Evolutionary conservation across 1,284 basidiomycete species (phyloP).

Genomic region (Leucoagaricus sp.): DNA sequence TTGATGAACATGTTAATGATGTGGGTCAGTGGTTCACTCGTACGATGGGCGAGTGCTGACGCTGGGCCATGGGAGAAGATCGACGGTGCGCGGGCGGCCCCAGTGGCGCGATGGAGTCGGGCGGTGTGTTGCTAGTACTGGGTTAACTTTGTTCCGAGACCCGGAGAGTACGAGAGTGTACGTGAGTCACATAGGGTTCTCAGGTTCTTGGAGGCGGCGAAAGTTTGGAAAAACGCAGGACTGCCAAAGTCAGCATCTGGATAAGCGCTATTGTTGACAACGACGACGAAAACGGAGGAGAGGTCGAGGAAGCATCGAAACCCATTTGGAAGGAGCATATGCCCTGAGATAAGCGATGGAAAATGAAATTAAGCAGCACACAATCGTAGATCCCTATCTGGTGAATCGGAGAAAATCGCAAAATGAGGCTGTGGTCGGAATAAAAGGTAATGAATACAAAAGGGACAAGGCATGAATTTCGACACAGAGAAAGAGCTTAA

Average conservation of each 20-base stretch:
- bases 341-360: slow-evolving; percentile 7
- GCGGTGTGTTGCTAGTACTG: neutral
- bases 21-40: neutral
- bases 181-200: neutral
- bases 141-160: slow-evolving; percentile 4
- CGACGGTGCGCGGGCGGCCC: neutral
- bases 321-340: neutral
- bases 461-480: neutral
- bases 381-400: slow-evolving; percentile 1
- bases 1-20: neutral
- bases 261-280: neutral
- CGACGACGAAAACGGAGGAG: slow-evolving; percentile 7
- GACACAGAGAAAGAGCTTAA: neutral
- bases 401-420: neutral
- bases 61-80: neutral
- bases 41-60: neutral
- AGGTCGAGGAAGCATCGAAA: neutral
- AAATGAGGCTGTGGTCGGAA: neutral
- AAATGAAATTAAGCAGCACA: neutral
- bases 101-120: neutral
- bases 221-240: neutral
- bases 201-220: neutral
- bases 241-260: neutral
- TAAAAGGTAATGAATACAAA: neutral
- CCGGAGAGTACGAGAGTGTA: no score